These are phyloP conservation scores for Durotheca rogersii DNA, from an alignment of 495 filamentous ascomycete species.

Conservation along the genomic window DNA sequence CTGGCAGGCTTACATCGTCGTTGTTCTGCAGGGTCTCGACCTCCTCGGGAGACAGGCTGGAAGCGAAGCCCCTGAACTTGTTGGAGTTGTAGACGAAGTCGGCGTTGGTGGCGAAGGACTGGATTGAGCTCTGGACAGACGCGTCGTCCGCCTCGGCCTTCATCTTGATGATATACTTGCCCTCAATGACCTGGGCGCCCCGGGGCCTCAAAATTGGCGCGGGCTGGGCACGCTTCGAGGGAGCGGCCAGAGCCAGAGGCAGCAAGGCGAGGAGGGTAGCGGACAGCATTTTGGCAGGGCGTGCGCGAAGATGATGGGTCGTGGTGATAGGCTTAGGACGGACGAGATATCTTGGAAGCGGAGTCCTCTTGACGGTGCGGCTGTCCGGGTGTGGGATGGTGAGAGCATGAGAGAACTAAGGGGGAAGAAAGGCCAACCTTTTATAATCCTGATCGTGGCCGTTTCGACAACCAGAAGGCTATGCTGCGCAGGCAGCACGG, in stretches of 20 bases:
- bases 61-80: constrained; percentile 49
- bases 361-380: background rate
- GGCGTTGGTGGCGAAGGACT: constrained; percentile 36
- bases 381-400: constrained; percentile 10
- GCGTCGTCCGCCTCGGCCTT: constrained; percentile 33
- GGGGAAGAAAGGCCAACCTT: constrained; percentile 1
- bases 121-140: constrained; percentile 37
- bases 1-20: constrained; percentile 44
- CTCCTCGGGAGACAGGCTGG: constrained; percentile 36
- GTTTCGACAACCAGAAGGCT: too few relatives aligned
- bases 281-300: constrained; percentile 32
- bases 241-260: constrained; percentile 35
- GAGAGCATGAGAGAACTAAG: constrained; percentile 2
- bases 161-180: constrained; percentile 49
- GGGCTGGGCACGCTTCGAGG: constrained; percentile 30
- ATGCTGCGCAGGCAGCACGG: too few relatives aligned
- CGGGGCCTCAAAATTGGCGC: constrained; percentile 32
- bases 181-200: constrained; percentile 36
- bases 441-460: constrained; percentile 11
- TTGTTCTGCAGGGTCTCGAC: constrained; percentile 45
- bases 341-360: constrained; percentile 3
- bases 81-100: constrained; percentile 44
- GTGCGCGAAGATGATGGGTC: background rate
- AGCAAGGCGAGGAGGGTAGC: constrained; percentile 27
- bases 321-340: background rate